Conservation (phyloP, 1,139 yeast genomes). For the Sugiyamaella pinicola region DNA sequence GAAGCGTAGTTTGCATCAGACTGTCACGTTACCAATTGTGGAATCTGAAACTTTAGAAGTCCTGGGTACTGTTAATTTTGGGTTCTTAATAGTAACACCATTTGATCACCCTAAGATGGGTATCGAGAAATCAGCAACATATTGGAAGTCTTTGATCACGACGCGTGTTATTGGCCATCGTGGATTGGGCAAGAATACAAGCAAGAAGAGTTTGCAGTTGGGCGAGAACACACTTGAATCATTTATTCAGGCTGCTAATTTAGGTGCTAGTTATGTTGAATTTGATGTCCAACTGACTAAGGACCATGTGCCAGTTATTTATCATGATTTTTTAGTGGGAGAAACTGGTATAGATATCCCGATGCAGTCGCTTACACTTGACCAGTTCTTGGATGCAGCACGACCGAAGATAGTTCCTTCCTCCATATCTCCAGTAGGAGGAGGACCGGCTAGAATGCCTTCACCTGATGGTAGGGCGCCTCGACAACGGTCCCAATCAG, state of each 20-base stretch:
- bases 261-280: constrained; percentile 78
- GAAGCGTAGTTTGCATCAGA: constrained; percentile 66
- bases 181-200: constrained; percentile 87
- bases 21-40: constrained; percentile 74
- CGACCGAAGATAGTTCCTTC: constrained; percentile 10
- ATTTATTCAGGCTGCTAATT: constrained; percentile 92
- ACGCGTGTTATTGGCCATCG: constrained; percentile 96
- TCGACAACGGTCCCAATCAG: constrained; percentile 36
- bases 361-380: constrained; percentile 88
- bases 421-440: constrained; percentile 7
- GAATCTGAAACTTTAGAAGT: constrained; percentile 72
- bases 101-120: constrained; percentile 73
- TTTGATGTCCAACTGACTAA: constrained; percentile 97
- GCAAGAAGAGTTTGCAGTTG: constrained; percentile 76
- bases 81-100: constrained; percentile 69
- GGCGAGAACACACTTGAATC: constrained; percentile 97
- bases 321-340: constrained; percentile 93
- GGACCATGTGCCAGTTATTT: constrained; percentile 87
- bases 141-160: constrained; percentile 88
- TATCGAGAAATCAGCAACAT: constrained; percentile 72
- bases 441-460: constrained; percentile 19
- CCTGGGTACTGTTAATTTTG: constrained; percentile 77
- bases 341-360: constrained; percentile 97
- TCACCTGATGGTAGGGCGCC: constrained; percentile 25
- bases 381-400: constrained; percentile 69